Percentiles rank a stretch among this genome's conserved stretches.
Conservation (phyloP, 306 rosid species). For the Acacia crassicarpa region DNA sequence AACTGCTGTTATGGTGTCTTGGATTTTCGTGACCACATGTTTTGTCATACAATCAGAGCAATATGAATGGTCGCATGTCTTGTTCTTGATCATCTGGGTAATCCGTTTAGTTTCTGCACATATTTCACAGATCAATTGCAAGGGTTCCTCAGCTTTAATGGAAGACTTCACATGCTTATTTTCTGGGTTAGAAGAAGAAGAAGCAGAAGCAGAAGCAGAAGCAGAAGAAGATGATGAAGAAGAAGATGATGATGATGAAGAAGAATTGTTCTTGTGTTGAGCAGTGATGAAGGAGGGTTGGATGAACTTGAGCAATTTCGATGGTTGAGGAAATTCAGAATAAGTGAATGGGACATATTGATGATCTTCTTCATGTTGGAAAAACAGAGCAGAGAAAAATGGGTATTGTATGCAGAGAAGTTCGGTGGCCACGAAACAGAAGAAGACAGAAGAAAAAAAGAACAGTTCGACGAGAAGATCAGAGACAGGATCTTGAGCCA, state of each 20-base stretch:
- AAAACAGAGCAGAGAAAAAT: neutral
- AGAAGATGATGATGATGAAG: neutral
- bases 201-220: neutral
- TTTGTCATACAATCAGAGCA: slow-evolving; percentile 53
- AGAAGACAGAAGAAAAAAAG: neutral
- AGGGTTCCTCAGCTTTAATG: neutral
- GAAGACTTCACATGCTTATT: neutral
- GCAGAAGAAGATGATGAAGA: neutral
- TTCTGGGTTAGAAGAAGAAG: neutral
- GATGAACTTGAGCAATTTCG: slow-evolving; percentile 50
- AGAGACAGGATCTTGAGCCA: neutral
- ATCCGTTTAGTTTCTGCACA: slow-evolving; percentile 39
- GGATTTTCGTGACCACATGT: slow-evolving; percentile 56
- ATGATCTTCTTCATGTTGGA: neutral
- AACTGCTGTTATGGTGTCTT: slow-evolving; percentile 40
- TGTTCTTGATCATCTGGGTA: slow-evolving; percentile 38
- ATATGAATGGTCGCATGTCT: slow-evolving; percentile 48
- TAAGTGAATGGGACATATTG: slow-evolving; percentile 18
- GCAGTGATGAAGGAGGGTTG: slow-evolving; percentile 25
- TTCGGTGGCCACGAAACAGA: neutral
- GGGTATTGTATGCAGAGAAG: neutral
- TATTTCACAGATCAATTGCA: slow-evolving; percentile 43
- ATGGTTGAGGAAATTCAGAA: slow-evolving; percentile 37
- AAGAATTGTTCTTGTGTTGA: neutral
- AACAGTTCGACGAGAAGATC: neutral